These are phyloP conservation scores for Solanum arcanum DNA, from an alignment of 257 asterid species.

Conservation along the genomic window DNA sequence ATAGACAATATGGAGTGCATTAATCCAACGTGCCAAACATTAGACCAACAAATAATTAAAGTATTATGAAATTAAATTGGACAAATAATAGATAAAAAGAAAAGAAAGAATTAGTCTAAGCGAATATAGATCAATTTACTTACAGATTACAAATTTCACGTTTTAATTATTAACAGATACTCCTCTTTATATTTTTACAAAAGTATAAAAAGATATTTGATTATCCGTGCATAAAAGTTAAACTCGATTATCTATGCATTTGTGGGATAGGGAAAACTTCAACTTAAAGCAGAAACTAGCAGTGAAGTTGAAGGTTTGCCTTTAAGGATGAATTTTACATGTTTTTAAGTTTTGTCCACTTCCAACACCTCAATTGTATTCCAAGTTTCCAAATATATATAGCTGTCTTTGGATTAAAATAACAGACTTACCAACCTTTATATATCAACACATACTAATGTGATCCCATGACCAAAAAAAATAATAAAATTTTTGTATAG, in stretches of 20 bases:
- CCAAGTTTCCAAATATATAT: slow-evolving; percentile 19
- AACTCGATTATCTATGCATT: background rate
- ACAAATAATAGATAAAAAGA: background rate
- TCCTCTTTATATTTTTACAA: background rate
- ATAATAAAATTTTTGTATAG: background rate
- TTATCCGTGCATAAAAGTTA: background rate
- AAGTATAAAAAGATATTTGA: background rate
- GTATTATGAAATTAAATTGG: background rate
- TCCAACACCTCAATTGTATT: slow-evolving; percentile 12
- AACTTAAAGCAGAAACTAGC: slow-evolving; percentile 55
- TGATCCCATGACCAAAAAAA: background rate
- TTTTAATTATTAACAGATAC: background rate
- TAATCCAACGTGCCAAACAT: background rate
- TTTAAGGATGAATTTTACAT: slow-evolving; percentile 34
- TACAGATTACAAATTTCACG: background rate
- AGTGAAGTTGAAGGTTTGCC: slow-evolving; percentile 32
- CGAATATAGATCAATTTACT: background rate
- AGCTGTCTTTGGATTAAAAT: slow-evolving; percentile 26
- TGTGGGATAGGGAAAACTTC: slow-evolving; percentile 20
- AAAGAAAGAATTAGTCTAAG: background rate
- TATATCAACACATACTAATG: background rate
- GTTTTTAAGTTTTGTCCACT: slow-evolving; percentile 36
- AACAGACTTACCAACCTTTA: slow-evolving; percentile 19
- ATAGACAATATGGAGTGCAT: background rate
- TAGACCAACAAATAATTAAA: background rate